Evolutionary conservation across 257 asterid species (phyloP), one percentile per base, ranked within the genome.

Genomic region (Plantago major): DNA sequence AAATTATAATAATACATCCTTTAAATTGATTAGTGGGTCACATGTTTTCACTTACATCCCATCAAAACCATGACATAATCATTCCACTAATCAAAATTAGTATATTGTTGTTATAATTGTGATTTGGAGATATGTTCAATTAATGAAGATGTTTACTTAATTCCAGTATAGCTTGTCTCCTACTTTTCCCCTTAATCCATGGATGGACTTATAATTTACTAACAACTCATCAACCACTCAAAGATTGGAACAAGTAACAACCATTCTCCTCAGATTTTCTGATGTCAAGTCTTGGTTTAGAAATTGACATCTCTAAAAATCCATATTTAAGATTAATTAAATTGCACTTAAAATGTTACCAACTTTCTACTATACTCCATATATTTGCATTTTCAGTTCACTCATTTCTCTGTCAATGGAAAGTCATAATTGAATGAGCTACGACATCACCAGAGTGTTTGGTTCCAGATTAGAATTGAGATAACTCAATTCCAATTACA

Each of bases 271-370:
- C 56, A 52, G 70, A 67, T 67, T 63, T 71, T 58, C 63, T 79
- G 81, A 81, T 76, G 87, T 77, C 79, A 78, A 80, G 76, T 78
- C 63, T 55, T 14, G 73, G 79, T 63, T 42, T 62, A 28, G 55
- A 65, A 74, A 66, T 70, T 66, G 84, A 78, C 87, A 62, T 55
- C 72, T 76, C 83, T 85, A 47, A 65, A 71, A 48, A 71, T 17
- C 19, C 46, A 44, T 52, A 30, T 48, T 22, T 37, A 19, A 64
- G 9, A 55, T 30, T 9, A 8, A 9, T 14, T 9, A 19, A 33
- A 7, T 7, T 30, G n/a, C 33, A 13, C n/a, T 55, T 55, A 17
- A 55, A 55, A n/a, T 55, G 14, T 5, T 26, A 46, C 44, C 70
- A 45, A 65, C 63, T 70, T 46, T 55, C 49, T 66, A 62, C 63